A percentile compares a stretch with the other conserved stretches of the same genome.
Conservation (phyloP, 257 asterid genomes). For the Solanum corneliomulleri region DNA sequence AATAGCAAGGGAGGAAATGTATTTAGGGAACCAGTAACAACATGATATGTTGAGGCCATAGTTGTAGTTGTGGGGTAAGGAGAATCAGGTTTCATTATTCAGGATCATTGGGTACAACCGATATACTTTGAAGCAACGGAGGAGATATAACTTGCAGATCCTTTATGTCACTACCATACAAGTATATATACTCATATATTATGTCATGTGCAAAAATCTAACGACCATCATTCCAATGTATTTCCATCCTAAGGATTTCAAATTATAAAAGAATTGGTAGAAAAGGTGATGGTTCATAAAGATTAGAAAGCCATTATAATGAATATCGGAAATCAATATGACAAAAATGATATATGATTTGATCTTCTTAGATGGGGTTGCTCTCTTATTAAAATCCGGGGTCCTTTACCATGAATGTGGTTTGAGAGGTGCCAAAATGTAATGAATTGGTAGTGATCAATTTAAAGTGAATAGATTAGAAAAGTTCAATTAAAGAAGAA, state of each 20-base stretch:
- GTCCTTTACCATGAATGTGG: not conserved
- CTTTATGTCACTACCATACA: not conserved
- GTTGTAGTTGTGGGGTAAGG: not conserved
- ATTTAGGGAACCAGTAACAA: not conserved
- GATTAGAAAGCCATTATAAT: not conserved
- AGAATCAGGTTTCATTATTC: conserved; percentile 5
- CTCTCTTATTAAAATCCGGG: not conserved
- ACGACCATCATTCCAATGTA: not conserved
- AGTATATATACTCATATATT: not conserved
- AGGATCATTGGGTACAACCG: conserved; percentile 7
- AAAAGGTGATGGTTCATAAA: not conserved
- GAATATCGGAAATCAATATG: not conserved
- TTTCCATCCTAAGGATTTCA: not conserved
- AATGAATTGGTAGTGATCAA: not conserved
- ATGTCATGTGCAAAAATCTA: not conserved
- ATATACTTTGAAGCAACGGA: not conserved
- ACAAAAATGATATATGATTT: not conserved
- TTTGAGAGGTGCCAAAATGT: not conserved
- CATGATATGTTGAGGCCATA: not conserved
- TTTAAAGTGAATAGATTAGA: not conserved
- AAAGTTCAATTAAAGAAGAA: not conserved
- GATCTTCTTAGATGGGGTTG: not conserved
- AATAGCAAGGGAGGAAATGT: not conserved
- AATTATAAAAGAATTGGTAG: not conserved
- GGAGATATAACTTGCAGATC: conserved; percentile 11